These are phyloP conservation scores for Cenchrus fungigraminus DNA, from an alignment of 176 grass and related monocot genomes.

Conservation along the genomic window DNA sequence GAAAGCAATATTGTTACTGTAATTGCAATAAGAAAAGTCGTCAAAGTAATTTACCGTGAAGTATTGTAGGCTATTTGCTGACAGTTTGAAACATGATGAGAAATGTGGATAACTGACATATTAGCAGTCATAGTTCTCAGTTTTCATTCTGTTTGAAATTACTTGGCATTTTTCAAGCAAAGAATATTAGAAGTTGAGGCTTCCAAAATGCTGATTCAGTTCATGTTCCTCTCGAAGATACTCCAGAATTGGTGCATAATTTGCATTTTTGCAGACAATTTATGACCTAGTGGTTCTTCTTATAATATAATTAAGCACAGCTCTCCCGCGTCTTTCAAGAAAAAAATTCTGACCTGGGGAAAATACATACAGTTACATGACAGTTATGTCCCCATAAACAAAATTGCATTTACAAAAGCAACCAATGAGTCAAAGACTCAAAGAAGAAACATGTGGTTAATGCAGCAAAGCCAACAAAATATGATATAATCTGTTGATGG, in stretches of 20 bases:
- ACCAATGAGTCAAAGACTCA: neutral
- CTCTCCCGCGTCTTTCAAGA: too few species aligned
- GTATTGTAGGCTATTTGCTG: too few species aligned
- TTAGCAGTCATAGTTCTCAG: too few species aligned
- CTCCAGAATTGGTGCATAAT: conserved; percentile 90
- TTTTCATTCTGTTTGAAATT: too few species aligned
- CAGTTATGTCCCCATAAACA: neutral
- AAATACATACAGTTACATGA: neutral
- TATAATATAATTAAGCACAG: too few species aligned
- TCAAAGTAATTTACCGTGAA: too few species aligned
- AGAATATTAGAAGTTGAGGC: conserved; percentile 70
- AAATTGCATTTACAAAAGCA: conserved; percentile 29
- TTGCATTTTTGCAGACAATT: conserved; percentile 98
- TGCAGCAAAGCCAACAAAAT: neutral
- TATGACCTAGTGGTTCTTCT: neutral
- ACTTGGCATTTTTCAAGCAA: too few species aligned
- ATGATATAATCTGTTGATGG: neutral
- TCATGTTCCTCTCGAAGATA: conserved; percentile 90
- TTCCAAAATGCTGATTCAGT: conserved; percentile 86
- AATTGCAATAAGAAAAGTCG: too few species aligned
- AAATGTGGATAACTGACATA: too few species aligned
- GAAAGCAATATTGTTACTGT: too few species aligned
- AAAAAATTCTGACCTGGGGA: conserved; percentile 54
- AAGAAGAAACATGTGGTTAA: neutral
- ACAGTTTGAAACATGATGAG: too few species aligned